A percentile compares a stretch with the other conserved stretches of the same genome.
Evolutionary conservation across 441 rosid genomes (phyloP).

Genomic region (Rhodomyrtus psidioides): DNA sequence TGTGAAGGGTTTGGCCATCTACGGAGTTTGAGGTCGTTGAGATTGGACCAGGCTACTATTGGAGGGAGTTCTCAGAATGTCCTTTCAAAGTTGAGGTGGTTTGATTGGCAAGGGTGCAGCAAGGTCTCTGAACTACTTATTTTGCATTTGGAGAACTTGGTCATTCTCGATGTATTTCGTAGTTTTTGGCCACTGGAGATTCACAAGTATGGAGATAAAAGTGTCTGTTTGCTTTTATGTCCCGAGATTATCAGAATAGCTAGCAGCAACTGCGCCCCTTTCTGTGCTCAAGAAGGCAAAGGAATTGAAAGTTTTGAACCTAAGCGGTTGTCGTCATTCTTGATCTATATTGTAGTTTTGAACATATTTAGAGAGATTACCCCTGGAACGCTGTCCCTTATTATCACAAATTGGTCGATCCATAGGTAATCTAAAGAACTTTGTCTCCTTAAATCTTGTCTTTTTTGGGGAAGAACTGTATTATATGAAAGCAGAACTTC

Average conservation of each 20-base stretch:
- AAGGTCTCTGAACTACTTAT: neutral
- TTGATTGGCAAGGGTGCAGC: neutral
- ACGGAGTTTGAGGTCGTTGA: neutral
- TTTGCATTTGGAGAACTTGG: neutral
- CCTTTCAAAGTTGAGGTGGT: neutral
- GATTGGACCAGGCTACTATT: neutral
- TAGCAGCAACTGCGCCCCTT: neutral
- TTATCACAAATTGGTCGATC: neutral
- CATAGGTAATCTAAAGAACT: neutral
- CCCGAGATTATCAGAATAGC: neutral
- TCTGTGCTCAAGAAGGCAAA: neutral
- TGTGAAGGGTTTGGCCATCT: neutral
- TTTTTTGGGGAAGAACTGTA: neutral
- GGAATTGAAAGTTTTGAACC: neutral
- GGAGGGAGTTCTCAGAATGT: neutral
- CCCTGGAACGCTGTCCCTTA: neutral
- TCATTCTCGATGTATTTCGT: neutral
- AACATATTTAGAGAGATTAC: neutral
- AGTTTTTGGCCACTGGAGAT: neutral
- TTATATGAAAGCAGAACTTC: neutral
- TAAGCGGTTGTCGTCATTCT: neutral
- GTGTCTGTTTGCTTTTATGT: neutral
- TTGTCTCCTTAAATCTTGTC: neutral
- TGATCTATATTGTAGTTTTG: too few species aligned
- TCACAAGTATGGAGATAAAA: neutral